Percentiles rank a stretch among this genome's conserved stretches.
Conservation (phyloP, 2,329 filamentous ascomycete species). For the Diplodia corticola region DNA sequence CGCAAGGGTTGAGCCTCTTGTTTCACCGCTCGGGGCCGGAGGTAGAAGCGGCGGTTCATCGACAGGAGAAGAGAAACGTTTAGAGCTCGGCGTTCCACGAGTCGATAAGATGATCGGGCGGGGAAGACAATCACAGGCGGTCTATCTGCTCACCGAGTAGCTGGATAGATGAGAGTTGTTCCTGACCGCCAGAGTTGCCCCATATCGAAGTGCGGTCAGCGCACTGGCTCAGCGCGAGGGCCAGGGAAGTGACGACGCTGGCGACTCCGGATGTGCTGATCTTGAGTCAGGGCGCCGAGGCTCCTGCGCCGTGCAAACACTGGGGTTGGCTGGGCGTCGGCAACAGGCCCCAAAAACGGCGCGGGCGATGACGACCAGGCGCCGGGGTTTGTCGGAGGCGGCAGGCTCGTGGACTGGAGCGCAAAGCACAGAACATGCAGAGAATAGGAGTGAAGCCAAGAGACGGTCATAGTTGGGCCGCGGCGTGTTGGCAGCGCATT, state of each 20-base stretch:
- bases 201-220: slow-evolving; percentile 8
- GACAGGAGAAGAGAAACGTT: slow-evolving; percentile 2
- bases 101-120: not conserved
- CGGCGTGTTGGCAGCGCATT: not conserved
- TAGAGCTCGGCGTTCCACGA: not conserved
- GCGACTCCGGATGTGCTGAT: not conserved
- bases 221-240: not conserved
- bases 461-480: not conserved
- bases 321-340: slow-evolving; percentile 10
- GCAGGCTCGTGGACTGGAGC: not conserved
- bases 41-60: not conserved
- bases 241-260: slow-evolving; percentile 2
- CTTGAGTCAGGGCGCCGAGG: not conserved
- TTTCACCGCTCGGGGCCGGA: not conserved
- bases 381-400: not conserved
- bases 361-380: slow-evolving; percentile 6
- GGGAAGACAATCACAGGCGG: slow-evolving; percentile 5
- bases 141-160: not conserved
- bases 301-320: not conserved
- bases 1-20: not conserved
- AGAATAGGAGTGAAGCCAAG: slow-evolving; percentile 11
- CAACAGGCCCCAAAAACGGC: slow-evolving; percentile 9
- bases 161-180: not conserved
- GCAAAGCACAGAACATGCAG: slow-evolving; percentile 12
- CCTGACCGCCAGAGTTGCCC: slow-evolving; percentile 17